Conservation (phyloP, 2,329 filamentous ascomycete species). For the Ustilaginoidea virens region DNA sequence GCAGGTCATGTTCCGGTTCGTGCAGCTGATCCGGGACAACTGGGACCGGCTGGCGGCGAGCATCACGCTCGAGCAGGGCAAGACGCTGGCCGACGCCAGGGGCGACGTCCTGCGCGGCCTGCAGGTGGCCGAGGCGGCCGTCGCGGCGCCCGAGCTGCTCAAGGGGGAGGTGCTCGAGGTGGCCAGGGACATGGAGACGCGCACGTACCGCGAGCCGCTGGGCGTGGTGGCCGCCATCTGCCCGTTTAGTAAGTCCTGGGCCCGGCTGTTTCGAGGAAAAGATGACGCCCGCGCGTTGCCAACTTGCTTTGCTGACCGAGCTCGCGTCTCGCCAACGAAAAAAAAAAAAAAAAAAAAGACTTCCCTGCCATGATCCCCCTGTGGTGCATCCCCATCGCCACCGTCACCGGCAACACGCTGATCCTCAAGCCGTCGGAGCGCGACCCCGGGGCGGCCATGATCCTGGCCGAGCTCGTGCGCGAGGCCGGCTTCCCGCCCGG, state of each 20-base stretch:
- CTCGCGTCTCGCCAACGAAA: no score
- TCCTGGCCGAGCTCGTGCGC: conserved; percentile 62
- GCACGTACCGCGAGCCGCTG: conserved; percentile 67
- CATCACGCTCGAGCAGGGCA: conserved; percentile 79
- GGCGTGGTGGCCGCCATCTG: conserved; percentile 74
- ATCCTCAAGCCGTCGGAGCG: conserved; percentile 79
- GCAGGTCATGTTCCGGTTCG: conserved; percentile 80
- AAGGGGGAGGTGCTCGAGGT: conserved; percentile 77
- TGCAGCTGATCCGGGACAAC: conserved; percentile 64
- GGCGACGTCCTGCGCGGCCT: conserved; percentile 71
- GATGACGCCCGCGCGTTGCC: no score
- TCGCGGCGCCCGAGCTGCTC: conserved; percentile 65
- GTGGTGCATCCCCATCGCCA: conserved; percentile 80
- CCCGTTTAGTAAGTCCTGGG: conserved; percentile 52
- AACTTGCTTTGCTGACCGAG: no score
- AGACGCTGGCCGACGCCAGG: conserved; percentile 71
- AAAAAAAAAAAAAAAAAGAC: no score
- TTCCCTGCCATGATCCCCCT: conserved; percentile 87
- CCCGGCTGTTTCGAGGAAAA: background rate
- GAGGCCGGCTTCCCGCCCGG: conserved; percentile 72
- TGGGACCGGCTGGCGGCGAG: conserved; percentile 74
- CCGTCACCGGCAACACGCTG: conserved; percentile 69
- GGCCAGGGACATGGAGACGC: conserved; percentile 79
- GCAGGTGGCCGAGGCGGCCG: conserved; percentile 73
- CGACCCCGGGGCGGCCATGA: conserved; percentile 73